Evolutionary conservation across 495 filamentous ascomycete genomes (phyloP), one percentile per base, ranked within the genome.

Genomic region (Trichocladium uniseriatum): DNA sequence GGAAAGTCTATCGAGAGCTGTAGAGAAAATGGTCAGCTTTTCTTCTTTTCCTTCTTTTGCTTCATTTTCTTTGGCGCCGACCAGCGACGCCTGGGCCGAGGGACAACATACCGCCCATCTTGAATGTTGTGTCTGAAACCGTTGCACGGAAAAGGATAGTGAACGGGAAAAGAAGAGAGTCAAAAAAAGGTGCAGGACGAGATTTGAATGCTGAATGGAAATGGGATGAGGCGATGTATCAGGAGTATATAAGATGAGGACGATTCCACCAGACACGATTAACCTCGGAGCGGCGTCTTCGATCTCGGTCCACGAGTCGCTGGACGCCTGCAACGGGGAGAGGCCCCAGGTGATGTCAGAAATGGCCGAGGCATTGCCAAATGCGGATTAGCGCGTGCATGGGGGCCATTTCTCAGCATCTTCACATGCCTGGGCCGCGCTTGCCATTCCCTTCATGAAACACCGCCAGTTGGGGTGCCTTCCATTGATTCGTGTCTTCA

Each of bases 1-100:
- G 36, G 62, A 59, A 42, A 74, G 58, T 64, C 71, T 64, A 21
- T 73, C 71, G 45, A 72, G 49, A 55, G 71, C 71, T 73, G 49
- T 31, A 39, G 14, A 15, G 19, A 15, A n/a, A 14, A 29, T 13
- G 22, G 56, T 49, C 43, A 54, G 55, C 10, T 32, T 10, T 2
- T 2, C 10, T 5, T 32, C 31, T 32, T 32, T 11, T 32, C 13
- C 11, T 29, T 29, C 5, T 29, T n/a, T n/a, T n/a, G n/a, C n/a
- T n/a, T n/a, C n/a, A n/a, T n/a, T n/a, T n/a, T n/a, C n/a, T n/a
- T n/a, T n/a, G n/a, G n/a, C n/a, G n/a, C n/a, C n/a, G n/a, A n/a
- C n/a, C n/a, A n/a, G n/a, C n/a, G n/a, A n/a, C 24, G 24, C 24
- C 4, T 2, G 31, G 45, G 36, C 8, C 21, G 14, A 22, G 38